Conservation (phyloP, 306 rosid genomes). For the Styphnolobium japonicum region DNA sequence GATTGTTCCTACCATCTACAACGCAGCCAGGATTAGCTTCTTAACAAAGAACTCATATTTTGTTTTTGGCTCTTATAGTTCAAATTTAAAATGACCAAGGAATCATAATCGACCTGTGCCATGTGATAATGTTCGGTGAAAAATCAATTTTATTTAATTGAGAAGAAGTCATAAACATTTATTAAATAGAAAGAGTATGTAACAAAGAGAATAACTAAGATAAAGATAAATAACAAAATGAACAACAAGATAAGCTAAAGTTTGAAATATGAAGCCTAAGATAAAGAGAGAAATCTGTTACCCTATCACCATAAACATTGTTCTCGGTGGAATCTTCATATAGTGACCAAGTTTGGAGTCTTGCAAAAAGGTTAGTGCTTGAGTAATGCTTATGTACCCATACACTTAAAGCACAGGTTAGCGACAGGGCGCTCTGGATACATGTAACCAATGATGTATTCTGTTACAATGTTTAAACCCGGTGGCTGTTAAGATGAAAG, state of each 20-base stretch:
- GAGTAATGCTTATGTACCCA: slow-evolving; percentile 85
- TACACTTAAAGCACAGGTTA: slow-evolving; percentile 97
- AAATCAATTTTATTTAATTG: too few relatives aligned
- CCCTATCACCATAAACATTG: slow-evolving; percentile 93
- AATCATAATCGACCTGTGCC: slow-evolving; percentile 63
- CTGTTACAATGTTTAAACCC: slow-evolving; percentile 85
- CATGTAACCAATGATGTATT: slow-evolving; percentile 79
- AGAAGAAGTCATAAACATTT: too few relatives aligned
- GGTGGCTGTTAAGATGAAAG: slow-evolving; percentile 50
- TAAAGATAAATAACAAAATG: too few relatives aligned
- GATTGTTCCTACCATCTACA: slow-evolving; percentile 69
- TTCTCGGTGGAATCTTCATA: slow-evolving; percentile 93
- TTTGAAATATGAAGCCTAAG: too few relatives aligned
- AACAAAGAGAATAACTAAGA: too few relatives aligned
- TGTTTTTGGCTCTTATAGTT: not conserved
- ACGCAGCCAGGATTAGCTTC: not conserved
- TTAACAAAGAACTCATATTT: not conserved
- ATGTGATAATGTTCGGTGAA: too few relatives aligned
- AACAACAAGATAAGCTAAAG: too few relatives aligned
- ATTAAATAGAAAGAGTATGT: too few relatives aligned
- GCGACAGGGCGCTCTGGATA: slow-evolving; percentile 91
- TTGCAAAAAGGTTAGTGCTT: slow-evolving; percentile 61
- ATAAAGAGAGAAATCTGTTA: too few relatives aligned
- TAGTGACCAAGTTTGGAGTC: slow-evolving; percentile 95
- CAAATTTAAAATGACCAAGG: not conserved